phyloP scores from a whole-genome alignment of 2,329 filamentous ascomycete species.

The Colletotrichum gigasporum region DNA sequence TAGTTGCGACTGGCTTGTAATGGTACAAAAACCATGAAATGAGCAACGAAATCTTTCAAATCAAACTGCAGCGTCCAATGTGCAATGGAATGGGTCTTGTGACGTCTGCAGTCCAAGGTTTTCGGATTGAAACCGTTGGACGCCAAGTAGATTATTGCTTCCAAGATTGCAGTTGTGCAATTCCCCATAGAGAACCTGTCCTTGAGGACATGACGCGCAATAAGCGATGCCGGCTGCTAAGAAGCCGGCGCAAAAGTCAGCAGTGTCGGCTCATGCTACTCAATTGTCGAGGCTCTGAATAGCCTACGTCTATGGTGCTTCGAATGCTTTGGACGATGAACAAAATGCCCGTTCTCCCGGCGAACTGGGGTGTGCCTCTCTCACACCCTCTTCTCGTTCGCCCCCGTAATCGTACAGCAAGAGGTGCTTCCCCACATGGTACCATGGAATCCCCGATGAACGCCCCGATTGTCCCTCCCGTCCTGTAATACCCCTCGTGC shows the following conservation, averaged over 20 bases:
- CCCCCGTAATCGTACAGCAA: constrained; percentile 27
- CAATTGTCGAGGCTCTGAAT: constrained; percentile 20
- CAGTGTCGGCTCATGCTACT: constrained; percentile 13
- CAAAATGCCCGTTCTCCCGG: constrained; percentile 6
- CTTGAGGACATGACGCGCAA: no score
- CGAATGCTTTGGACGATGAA: constrained; percentile 15
- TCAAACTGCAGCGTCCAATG: background rate
- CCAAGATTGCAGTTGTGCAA: no score
- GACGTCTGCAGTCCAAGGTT: no score
- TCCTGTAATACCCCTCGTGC: constrained; percentile 26
- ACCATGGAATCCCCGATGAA: constrained; percentile 25
- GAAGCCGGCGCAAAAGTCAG: no score
- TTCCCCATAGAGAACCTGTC: no score
- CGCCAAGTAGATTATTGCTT: no score
- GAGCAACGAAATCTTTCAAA: constrained; percentile 34
- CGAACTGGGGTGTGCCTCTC: constrained; percentile 9
- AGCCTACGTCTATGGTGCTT: constrained; percentile 24
- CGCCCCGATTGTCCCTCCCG: constrained; percentile 23
- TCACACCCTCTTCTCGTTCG: background rate
- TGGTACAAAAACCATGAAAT: constrained; percentile 34
- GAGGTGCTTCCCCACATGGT: constrained; percentile 21
- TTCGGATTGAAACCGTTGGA: no score
- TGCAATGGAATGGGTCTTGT: no score
- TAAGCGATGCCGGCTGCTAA: no score
- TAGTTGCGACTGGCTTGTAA: constrained; percentile 36